These are phyloP conservation scores for Botrytis paeoniae DNA, from an alignment of 2,329 filamentous ascomycete genomes.

Conservation along the genomic window DNA sequence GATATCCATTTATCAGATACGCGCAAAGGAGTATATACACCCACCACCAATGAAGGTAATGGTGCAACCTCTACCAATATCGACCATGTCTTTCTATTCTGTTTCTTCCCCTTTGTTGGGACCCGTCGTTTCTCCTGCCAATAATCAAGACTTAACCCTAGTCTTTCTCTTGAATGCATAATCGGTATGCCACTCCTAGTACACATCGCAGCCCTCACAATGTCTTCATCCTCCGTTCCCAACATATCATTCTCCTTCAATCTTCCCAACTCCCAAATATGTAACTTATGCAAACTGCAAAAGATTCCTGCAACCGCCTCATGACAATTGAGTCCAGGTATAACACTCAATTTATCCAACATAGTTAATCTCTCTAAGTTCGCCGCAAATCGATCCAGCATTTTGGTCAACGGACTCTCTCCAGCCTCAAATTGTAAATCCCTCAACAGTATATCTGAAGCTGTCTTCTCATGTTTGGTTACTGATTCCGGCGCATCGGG, in stretches of 20 bases:
- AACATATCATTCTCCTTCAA: constrained; percentile 47
- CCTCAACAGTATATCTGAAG: constrained; percentile 61
- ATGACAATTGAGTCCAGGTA: constrained; percentile 69
- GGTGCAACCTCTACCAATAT: constrained; percentile 64
- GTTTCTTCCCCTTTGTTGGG: constrained; percentile 35
- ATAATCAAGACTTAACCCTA: constrained; percentile 73
- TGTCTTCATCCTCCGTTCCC: constrained; percentile 45
- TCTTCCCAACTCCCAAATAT: constrained; percentile 65
- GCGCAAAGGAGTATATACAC: constrained; percentile 57
- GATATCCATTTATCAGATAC: constrained; percentile 74
- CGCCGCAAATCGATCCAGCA: constrained; percentile 64
- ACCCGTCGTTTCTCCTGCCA: constrained; percentile 65
- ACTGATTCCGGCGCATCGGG: constrained; percentile 58
- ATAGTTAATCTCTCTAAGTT: constrained; percentile 69
- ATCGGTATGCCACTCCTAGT: constrained; percentile 66
- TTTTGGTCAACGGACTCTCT: constrained; percentile 66
- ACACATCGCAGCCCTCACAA: constrained; percentile 49
- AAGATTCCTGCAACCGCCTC: constrained; percentile 74
- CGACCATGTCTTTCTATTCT: constrained; percentile 54
- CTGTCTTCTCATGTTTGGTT: constrained; percentile 57
- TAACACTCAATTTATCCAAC: constrained; percentile 68
- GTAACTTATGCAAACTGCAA: constrained; percentile 65
- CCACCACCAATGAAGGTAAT: constrained; percentile 39
- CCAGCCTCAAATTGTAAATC: constrained; percentile 59
- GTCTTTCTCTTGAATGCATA: constrained; percentile 64